Conservation (phyloP, 2,329 filamentous ascomycete genomes). For the Paraconiothyrium sp. region DNA sequence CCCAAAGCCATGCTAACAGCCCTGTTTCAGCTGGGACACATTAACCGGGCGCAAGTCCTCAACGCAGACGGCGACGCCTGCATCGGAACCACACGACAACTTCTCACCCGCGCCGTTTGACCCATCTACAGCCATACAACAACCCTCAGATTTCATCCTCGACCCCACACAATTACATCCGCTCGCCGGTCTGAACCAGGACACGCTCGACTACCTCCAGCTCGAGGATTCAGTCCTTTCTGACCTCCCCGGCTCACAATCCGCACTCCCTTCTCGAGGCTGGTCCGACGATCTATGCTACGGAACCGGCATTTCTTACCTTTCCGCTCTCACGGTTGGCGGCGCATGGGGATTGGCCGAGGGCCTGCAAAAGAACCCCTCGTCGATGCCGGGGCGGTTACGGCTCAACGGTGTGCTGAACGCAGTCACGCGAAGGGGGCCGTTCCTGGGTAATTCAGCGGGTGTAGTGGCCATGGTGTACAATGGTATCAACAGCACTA, state of each 20-base stretch:
- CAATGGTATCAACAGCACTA: conserved; percentile 71
- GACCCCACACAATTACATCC: conserved; percentile 92
- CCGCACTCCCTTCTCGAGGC: conserved; percentile 90
- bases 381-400: conserved; percentile 85
- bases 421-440: conserved; percentile 89
- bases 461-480: conserved; percentile 96
- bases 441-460: conserved; percentile 94
- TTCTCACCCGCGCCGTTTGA: conserved; percentile 71
- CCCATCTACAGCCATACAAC: conserved; percentile 73
- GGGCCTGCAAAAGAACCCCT: conserved; percentile 76
- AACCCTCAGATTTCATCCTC: conserved; percentile 88
- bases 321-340: conserved; percentile 84
- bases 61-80: conserved; percentile 51
- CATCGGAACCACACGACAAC: conserved; percentile 56
- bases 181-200: conserved; percentile 89
- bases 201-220: conserved; percentile 92
- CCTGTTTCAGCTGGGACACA: conserved; percentile 58
- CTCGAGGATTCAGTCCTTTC: conserved; percentile 92
- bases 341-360: conserved; percentile 93
- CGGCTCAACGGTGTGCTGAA: conserved; percentile 94
- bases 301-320: conserved; percentile 92
- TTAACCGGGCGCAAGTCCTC: conserved; percentile 68
- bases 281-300: conserved; percentile 99
- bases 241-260: conserved; percentile 84
- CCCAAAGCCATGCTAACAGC: conserved; percentile 6